Conservation (phyloP, 2,329 filamentous ascomycete species). For the Nigrograna mackinnonii region DNA sequence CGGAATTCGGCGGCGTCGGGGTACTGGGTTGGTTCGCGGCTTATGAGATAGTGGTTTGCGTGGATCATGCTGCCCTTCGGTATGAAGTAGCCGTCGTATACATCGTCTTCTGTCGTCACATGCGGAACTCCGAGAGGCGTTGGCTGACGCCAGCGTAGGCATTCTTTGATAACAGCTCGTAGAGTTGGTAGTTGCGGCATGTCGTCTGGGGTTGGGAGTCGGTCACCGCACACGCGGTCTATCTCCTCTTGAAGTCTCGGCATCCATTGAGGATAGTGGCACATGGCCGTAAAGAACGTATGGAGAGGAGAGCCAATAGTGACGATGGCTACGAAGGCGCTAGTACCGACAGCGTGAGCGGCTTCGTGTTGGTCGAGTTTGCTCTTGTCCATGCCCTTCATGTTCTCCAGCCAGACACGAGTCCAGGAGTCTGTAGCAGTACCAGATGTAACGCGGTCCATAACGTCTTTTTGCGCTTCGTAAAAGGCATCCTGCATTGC, state of each 20-base stretch:
- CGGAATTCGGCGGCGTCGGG: slow-evolving; percentile 62
- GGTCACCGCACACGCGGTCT: slow-evolving; percentile 19
- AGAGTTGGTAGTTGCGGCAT: slow-evolving; percentile 26
- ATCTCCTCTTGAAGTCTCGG: slow-evolving; percentile 18
- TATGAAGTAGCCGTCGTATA: slow-evolving; percentile 51
- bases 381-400: too few species aligned
- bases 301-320: too few species aligned
- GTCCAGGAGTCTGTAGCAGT: too few species aligned
- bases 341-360: too few species aligned
- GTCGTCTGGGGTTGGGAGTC: slow-evolving; percentile 26
- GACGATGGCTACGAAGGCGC: too few species aligned
- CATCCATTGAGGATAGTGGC: slow-evolving; percentile 12
- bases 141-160: slow-evolving; percentile 35
- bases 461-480: too few species aligned
- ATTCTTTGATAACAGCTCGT: slow-evolving; percentile 30
- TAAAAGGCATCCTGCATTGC: too few species aligned
- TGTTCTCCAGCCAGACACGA: too few species aligned
- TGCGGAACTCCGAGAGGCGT: slow-evolving; percentile 49
- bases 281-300: too few species aligned
- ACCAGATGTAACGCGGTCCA: too few species aligned
- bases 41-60: slow-evolving; percentile 51
- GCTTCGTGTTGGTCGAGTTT: too few species aligned
- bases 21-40: slow-evolving; percentile 57
- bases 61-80: slow-evolving; percentile 39
- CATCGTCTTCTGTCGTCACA: slow-evolving; percentile 49